A percentile compares a stretch with the other conserved stretches of the same genome.
Conservation (phyloP, 495 filamentous ascomycete species). For the Aspergillus indologenus region DNA sequence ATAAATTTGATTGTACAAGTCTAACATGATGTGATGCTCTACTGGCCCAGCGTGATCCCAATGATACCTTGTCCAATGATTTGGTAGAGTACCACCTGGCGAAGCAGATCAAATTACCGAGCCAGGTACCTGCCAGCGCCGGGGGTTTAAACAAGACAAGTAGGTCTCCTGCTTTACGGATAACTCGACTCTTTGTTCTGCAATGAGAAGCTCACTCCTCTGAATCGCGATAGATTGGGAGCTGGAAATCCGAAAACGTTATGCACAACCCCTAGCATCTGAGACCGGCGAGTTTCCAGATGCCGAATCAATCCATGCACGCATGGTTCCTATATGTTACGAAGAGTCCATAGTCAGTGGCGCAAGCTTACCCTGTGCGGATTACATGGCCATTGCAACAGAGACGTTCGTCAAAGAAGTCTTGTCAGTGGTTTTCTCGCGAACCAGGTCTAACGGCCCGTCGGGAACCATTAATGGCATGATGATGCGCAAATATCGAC, state of each 20-base stretch:
- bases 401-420: constrained; percentile 93
- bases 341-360: constrained; percentile 81
- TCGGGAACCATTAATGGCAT: constrained; percentile 66
- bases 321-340: constrained; percentile 93
- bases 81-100: constrained; percentile 66
- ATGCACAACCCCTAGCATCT: constrained; percentile 75
- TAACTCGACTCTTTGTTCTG: neutral
- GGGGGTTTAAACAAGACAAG: constrained; percentile 85
- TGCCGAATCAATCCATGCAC: constrained; percentile 67
- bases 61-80: constrained; percentile 59
- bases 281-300: constrained; percentile 96
- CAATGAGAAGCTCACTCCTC: constrained; percentile 21
- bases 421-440: constrained; percentile 70
- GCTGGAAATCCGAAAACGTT: constrained; percentile 89
- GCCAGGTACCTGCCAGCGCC: constrained; percentile 76
- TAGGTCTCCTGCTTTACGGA: constrained; percentile 42
- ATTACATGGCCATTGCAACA: constrained; percentile 84
- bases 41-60: constrained; percentile 58
- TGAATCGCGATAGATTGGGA: constrained; percentile 63
- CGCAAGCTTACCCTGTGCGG: constrained; percentile 66
- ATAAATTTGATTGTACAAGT: neutral
- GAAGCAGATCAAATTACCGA: constrained; percentile 64
- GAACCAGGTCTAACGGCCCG: constrained; percentile 76
- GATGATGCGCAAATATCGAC: constrained; percentile 73
- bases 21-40: constrained; percentile 14